Base-by-base conservation (phyloP, 2,329 filamentous ascomycete genomes). In the Fusarium poae region DNA sequence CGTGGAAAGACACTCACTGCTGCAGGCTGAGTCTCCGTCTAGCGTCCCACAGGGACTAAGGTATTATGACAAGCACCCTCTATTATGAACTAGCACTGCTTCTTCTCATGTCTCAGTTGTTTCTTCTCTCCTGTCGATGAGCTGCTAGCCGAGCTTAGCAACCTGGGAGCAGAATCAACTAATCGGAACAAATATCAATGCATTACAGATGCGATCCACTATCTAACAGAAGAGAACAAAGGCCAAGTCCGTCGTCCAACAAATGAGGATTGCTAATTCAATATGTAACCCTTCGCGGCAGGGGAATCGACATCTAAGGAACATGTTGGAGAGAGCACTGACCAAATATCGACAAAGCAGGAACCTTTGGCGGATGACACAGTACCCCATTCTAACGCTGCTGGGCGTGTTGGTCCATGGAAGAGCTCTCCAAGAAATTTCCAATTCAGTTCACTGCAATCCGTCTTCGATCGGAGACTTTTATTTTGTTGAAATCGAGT, bases 181-280 rank as follows among this genome's bases (percentile, higher is more conserved):
- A 59, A 65, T 64, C 39, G 60, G 60, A 57, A 44, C 57, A 61
- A 51, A 51, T 54, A 35, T 52, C 52, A 62, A 67, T 66, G 62
- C 60, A 56, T 57, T 66, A 55, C 42, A 55, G 45, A 60, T 54
- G 39, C 51, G 34, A 59, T 70, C 72, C 72, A 75, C 72, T 56
- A 45, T 60, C 48, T 46, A 60, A 57, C 57, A 70, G 57, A 60
- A 56, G 18, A 48, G 46, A 66, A 48, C 55, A 58, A 55, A 65
- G 68, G 53, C 46, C 35, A 39, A 39, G n/a, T 11, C 11, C 35
- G 13, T 8, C 45, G 49, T 63, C 45, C 62, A 51, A 64, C 61
- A 64, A 72, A 73, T 65, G 44, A 52, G 59, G 60, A 49, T 58
- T 52, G 58, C 39, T 58, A 57, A n/a, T 60, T 52, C 50, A 49